These are phyloP conservation scores for Populus davidiana DNA, from an alignment of 345 rosid species.

Conservation along the genomic window DNA sequence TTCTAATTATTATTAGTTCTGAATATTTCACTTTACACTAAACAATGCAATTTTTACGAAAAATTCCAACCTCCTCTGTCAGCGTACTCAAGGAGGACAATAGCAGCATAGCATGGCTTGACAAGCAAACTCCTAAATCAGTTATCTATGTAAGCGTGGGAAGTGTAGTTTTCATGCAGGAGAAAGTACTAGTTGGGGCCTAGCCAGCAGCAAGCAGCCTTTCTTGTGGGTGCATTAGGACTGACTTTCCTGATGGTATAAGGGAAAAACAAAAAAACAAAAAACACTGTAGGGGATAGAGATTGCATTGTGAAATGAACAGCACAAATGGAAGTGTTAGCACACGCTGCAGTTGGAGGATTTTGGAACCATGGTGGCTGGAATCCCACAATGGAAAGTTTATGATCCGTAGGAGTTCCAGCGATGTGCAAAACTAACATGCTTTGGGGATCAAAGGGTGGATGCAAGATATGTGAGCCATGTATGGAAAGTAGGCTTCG, in stretches of 20 bases:
- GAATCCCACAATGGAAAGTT: constrained; percentile 29
- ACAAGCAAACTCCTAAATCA: constrained; percentile 17
- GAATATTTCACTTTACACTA: too few relatives aligned
- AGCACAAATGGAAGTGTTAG: constrained; percentile 29
- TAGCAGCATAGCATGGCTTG: constrained; percentile 29
- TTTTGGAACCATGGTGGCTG: constrained; percentile 38
- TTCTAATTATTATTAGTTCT: too few relatives aligned
- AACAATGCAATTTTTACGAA: too few relatives aligned
- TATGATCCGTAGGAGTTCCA: constrained; percentile 26
- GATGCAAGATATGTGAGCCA: constrained; percentile 17
- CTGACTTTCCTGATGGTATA: not conserved
- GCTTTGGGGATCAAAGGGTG: constrained; percentile 22
- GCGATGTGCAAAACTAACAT: constrained; percentile 20
- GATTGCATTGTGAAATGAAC: constrained; percentile 36
- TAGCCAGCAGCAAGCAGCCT: constrained; percentile 26
- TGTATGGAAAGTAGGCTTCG: constrained; percentile 23
- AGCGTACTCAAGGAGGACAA: constrained; percentile 18
- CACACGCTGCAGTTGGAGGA: constrained; percentile 27
- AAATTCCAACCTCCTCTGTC: not conserved
- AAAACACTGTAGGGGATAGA: constrained; percentile 6
- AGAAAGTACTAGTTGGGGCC: constrained; percentile 23
- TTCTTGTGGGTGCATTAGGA: constrained; percentile 38
- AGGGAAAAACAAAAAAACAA: too few relatives aligned
- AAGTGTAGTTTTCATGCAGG: constrained; percentile 25
- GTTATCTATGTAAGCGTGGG: constrained; percentile 33